These are phyloP conservation scores for Talinum fruticosum DNA, from an alignment of 148 eudicot genomes.

Conservation along the genomic window DNA sequence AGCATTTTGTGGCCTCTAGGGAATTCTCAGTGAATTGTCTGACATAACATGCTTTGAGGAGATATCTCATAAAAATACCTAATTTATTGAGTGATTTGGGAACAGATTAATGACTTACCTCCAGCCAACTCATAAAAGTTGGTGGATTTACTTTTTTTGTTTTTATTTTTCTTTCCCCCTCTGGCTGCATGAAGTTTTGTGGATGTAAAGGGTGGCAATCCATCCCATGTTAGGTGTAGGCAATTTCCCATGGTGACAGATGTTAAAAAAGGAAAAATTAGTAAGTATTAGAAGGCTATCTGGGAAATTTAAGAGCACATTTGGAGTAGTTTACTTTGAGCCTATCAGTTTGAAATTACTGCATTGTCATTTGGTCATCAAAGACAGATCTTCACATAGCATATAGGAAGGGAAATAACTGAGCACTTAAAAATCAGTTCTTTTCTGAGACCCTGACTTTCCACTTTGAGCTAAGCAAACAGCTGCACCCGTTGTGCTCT, in stretches of 20 bases:
- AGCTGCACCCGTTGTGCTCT: no score
- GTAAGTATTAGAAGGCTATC: not conserved
- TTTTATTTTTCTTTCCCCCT: not conserved
- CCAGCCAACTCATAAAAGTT: not conserved
- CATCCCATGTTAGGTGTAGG: no score
- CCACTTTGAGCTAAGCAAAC: no score
- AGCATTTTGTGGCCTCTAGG: not conserved
- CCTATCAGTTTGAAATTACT: not conserved
- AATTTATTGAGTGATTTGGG: not conserved
- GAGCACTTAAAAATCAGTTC: no score
- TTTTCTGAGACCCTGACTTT: no score
- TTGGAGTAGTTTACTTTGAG: not conserved
- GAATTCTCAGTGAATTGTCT: no score
- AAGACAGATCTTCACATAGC: no score
- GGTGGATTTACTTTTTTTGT: not conserved
- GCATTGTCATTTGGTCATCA: no score
- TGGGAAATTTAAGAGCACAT: not conserved
- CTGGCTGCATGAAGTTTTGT: not conserved
- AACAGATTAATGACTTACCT: not conserved
- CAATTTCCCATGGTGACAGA: no score
- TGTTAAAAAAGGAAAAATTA: not conserved
- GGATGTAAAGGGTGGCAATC: not conserved
- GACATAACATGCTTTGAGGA: not conserved
- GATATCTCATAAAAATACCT: not conserved
- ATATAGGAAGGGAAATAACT: no score